Evolutionary conservation across 1,284 basidiomycete species (phyloP).

Genomic region (Cutaneotrichosporon sp.): DNA sequence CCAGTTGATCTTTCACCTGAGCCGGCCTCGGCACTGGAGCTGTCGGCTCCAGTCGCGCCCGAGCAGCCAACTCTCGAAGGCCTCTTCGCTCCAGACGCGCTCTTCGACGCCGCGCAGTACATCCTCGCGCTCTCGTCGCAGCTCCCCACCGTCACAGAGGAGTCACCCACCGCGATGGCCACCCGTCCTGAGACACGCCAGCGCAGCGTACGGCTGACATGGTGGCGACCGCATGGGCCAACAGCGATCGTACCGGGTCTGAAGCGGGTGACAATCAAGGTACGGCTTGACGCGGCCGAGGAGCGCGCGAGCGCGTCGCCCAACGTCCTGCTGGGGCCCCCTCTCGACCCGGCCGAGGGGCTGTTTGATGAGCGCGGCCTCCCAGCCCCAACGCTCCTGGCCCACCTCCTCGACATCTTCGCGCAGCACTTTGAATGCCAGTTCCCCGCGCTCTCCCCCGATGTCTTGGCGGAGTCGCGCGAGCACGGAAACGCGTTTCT

Average conservation of each 20-base stretch:
- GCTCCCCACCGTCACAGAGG: conserved; percentile 28
- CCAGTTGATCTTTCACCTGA: too few relatives aligned
- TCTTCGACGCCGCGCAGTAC: conserved; percentile 32
- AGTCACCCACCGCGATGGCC: conserved; percentile 13
- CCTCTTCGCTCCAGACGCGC: conserved; percentile 2
- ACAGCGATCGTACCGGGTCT: conserved; percentile 29
- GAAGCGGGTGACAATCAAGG: neutral
- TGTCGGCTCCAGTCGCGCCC: too few relatives aligned
- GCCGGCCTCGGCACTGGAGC: too few relatives aligned
- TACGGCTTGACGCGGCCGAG: too few relatives aligned
- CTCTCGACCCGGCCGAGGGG: neutral
- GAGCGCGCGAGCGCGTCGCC: neutral
- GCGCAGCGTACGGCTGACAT: conserved; percentile 17
- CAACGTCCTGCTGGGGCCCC: neutral
- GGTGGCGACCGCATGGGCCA: conserved; percentile 40
- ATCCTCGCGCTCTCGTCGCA: conserved; percentile 32
- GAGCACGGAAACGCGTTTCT: conserved; percentile 25
- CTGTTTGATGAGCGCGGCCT: conserved; percentile 22
- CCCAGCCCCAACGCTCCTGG: conserved; percentile 24
- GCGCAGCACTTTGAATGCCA: conserved; percentile 30
- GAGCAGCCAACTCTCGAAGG: conserved; percentile 10
- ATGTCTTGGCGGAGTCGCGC: conserved; percentile 3
- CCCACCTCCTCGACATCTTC: conserved; percentile 31
- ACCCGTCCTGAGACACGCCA: neutral
- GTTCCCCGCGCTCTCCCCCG: conserved; percentile 24